A percentile compares a stretch with the other conserved stretches of the same genome.
Evolutionary conservation across 2,329 filamentous ascomycete genomes (phyloP).

Genomic region (Aspergillus hiratsukae): DNA sequence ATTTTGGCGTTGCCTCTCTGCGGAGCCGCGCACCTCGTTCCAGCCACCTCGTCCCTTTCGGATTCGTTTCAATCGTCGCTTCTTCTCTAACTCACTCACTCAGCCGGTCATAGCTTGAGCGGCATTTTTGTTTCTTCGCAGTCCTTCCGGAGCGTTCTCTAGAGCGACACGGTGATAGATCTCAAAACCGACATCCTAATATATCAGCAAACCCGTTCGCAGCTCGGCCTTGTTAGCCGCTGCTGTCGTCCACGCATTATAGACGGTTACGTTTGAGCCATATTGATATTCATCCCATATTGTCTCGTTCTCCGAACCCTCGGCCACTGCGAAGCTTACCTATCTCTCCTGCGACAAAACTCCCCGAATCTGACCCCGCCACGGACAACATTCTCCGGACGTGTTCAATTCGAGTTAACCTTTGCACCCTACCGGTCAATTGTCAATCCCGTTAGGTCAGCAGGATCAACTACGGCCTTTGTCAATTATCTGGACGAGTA

Average conservation of each 20-base stretch:
- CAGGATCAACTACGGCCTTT: not conserved
- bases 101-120: constrained; percentile 12
- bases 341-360: constrained; percentile 12
- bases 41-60: constrained; percentile 36
- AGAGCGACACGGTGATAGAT: constrained; percentile 12
- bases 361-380: constrained; percentile 13
- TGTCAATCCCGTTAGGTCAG: not conserved
- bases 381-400: constrained; percentile 9
- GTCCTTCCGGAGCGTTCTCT: constrained; percentile 15
- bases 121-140: constrained; percentile 17
- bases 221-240: constrained; percentile 4
- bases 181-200: constrained; percentile 13
- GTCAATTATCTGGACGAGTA: not conserved
- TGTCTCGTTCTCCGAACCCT: constrained; percentile 4
- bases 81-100: constrained; percentile 19
- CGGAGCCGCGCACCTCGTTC: constrained; percentile 29
- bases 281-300: constrained; percentile 8
- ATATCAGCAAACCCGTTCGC: constrained; percentile 13
- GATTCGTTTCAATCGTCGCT: constrained; percentile 27
- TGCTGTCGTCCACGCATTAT: constrained; percentile 10
- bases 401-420: not conserved
- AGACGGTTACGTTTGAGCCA: constrained; percentile 4
- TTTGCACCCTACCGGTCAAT: not conserved
- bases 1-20: constrained; percentile 13
- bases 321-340: constrained; percentile 15